A percentile compares a stretch with the other conserved stretches of the same genome.
Conservation (phyloP, 306 rosid genomes). For the Dryas octopetala region DNA sequence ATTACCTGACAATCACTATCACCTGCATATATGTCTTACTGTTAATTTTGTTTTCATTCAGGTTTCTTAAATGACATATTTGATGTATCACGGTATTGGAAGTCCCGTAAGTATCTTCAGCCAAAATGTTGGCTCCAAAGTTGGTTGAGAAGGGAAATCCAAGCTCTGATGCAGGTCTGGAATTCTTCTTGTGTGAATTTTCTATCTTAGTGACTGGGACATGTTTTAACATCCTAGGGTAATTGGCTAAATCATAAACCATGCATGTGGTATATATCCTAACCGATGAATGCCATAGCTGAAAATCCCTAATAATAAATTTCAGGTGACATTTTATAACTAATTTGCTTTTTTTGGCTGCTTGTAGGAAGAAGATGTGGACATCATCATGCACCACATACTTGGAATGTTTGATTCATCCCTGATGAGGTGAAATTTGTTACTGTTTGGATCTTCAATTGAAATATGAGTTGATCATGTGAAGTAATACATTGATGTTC, state of each 20-base stretch:
- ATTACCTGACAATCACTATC: slow-evolving; percentile 12
- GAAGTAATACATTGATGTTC: neutral
- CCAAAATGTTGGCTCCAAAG: slow-evolving; percentile 69
- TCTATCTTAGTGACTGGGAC: neutral
- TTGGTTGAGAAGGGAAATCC: slow-evolving; percentile 90
- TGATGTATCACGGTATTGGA: slow-evolving; percentile 60
- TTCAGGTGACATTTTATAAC: slow-evolving; percentile 15
- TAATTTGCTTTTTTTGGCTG: slow-evolving; percentile 15
- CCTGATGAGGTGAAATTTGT: slow-evolving; percentile 39
- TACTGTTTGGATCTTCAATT: slow-evolving; percentile 21
- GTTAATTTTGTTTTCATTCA: slow-evolving; percentile 30
- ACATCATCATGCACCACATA: slow-evolving; percentile 73
- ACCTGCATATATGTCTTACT: neutral
- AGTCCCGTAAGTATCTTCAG: slow-evolving; percentile 53
- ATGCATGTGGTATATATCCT: neutral
- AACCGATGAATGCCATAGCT: neutral
- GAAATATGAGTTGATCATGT: slow-evolving; percentile 7
- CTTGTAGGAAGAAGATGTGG: slow-evolving; percentile 85
- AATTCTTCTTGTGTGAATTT: slow-evolving; percentile 6
- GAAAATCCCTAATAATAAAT: neutral
- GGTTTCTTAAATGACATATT: slow-evolving; percentile 69
- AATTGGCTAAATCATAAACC: neutral
- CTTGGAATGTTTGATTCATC: slow-evolving; percentile 52
- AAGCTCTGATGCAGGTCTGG: slow-evolving; percentile 74
- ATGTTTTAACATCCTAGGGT: neutral